phyloP scores from a whole-genome alignment of 176 grass and related monocot genomes.

The Luzula sylvatica region DNA sequence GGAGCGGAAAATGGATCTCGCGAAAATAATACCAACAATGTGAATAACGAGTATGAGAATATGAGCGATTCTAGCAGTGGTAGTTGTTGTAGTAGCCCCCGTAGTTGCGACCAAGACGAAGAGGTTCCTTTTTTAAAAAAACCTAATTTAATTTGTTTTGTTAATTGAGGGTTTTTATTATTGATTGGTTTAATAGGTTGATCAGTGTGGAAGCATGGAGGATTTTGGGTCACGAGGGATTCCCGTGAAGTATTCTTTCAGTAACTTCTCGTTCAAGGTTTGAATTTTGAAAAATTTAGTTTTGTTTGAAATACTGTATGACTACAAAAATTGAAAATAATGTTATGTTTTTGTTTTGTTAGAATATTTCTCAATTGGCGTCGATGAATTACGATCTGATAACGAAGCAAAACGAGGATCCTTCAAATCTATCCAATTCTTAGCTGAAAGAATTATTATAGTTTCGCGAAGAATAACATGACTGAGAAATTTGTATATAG shows the following conservation, averaged over 20 bases:
- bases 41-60: slow-evolving; percentile 49
- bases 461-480: no score
- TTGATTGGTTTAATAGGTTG: slow-evolving; percentile 38
- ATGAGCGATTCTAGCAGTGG: slow-evolving; percentile 55
- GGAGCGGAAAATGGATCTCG: slow-evolving; percentile 26
- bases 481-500: no score
- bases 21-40: slow-evolving; percentile 26
- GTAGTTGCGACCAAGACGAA: slow-evolving; percentile 61
- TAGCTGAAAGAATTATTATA: slow-evolving; percentile 20
- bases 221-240: slow-evolving; percentile 54
- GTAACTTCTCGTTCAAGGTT: slow-evolving; percentile 98
- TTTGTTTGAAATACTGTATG: background rate
- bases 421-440: slow-evolving; percentile 47
- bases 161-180: background rate
- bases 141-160: slow-evolving; percentile 1
- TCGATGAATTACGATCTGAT: slow-evolving; percentile 95
- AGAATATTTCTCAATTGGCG: slow-evolving; percentile 96
- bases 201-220: slow-evolving; percentile 91
- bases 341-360: background rate
- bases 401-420: slow-evolving; percentile 52
- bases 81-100: slow-evolving; percentile 74
- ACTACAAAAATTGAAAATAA: background rate
- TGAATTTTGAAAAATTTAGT: slow-evolving; percentile 2
- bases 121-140: slow-evolving; percentile 41
- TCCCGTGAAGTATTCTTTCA: slow-evolving; percentile 85